phyloP scores from a whole-genome alignment of 768 basidiomycete genomes.

The Boletus rex-veris region DNA sequence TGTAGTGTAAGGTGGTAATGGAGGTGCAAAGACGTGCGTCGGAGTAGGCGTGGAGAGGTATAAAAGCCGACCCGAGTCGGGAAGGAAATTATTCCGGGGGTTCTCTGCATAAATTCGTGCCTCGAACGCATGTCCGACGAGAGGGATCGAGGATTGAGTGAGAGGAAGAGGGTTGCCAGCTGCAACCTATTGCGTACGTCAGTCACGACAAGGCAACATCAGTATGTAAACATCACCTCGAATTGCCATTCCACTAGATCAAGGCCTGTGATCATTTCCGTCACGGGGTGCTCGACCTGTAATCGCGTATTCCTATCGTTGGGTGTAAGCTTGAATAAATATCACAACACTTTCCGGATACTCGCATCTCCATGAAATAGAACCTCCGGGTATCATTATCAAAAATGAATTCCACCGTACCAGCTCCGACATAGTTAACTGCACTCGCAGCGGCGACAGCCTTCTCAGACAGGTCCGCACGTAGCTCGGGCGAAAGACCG shows the following conservation, averaged over 20 bases:
- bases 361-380: slow-evolving; percentile 95
- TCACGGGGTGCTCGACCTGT: slow-evolving; percentile 90
- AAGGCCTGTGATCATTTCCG: slow-evolving; percentile 91
- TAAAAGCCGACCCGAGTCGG: slow-evolving; percentile 80
- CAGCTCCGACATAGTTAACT: slow-evolving; percentile 87
- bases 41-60: slow-evolving; percentile 79
- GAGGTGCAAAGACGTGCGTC: slow-evolving; percentile 64
- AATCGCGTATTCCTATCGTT: slow-evolving; percentile 70
- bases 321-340: not conserved
- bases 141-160: slow-evolving; percentile 71
- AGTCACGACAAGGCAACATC: not conserved
- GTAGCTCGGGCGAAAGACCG: slow-evolving; percentile 72
- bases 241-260: slow-evolving; percentile 97
- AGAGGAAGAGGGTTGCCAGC: slow-evolving; percentile 85
- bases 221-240: slow-evolving; percentile 44
- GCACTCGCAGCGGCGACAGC: slow-evolving; percentile 92
- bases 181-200: slow-evolving; percentile 54
- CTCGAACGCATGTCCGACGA: slow-evolving; percentile 91
- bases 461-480: slow-evolving; percentile 78
- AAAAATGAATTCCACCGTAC: slow-evolving; percentile 96
- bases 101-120: slow-evolving; percentile 96
- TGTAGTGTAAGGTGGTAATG: slow-evolving; percentile 32
- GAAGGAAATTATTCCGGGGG: slow-evolving; percentile 88
- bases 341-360: not conserved
- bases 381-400: slow-evolving; percentile 86